Base-by-base conservation (phyloP, 495 filamentous ascomycete species). In the Talaromyces trachyspermus region DNA sequence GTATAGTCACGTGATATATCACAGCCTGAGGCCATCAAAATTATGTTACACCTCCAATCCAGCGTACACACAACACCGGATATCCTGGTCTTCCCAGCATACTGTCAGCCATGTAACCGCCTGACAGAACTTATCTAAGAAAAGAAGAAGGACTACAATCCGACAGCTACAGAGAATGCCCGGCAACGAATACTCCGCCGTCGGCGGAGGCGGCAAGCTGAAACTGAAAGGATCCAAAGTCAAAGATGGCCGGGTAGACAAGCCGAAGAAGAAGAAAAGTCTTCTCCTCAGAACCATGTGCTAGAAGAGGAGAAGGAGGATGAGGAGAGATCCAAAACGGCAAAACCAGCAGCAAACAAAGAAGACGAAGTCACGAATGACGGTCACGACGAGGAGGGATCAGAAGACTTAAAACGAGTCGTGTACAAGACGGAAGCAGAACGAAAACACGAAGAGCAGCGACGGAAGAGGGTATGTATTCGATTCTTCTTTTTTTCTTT, bases 361-460 rank as follows among this genome's bases (percentile, higher is more conserved):
- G 26, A 25, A 49, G 24, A 51, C 12, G 43, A 11, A 35, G 44
- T 9, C 49, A 43, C 14, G 32, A 20, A 48, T 18, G n/a, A 17
- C 20, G 29, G 12, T 14, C 14, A 11, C 8, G 15, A 17, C 1
- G 37, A 60, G 8, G 39, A 36, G 25, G 27, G 25, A 17, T 25
- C 29, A 20, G 29, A 36, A 6, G 43, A 32, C 23, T 32, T 45
- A 19, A 36, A 43, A 15, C 10, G 29, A 15, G 37, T 40, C 18
- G 51, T 55, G 26, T 62, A 55, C 43, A 98, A 95, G 73, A 97
- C 92, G 0, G 90, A 95, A 56, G 80, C 89, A 20, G 90, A 98
- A 69, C 69, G 73, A 54, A 74, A 80, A 29, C 77, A 91, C 59
- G 84, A 91, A 52, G 90, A 97, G 69, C 68, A 76, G 54, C 77